Base-by-base conservation (phyloP, 306 rosid genomes). In the Echinosophora koreensis region DNA sequence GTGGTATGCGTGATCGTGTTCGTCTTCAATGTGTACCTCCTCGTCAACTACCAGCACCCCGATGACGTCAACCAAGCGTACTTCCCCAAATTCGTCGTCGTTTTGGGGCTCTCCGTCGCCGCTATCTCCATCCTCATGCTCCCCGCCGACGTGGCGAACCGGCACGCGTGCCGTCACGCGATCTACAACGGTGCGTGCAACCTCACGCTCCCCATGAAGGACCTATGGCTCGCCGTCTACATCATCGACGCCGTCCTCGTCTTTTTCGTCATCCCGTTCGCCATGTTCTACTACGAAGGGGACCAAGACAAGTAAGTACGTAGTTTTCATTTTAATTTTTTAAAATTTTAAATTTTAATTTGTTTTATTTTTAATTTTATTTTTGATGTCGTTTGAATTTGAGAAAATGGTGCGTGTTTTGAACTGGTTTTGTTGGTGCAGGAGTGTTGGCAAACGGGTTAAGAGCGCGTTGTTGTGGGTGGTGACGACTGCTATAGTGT, bases 101-200 rank as follows among this genome's bases (percentile, higher is more conserved):
- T 95, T 86, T 86, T 92, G 27, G 99, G 97, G 0, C 91, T 95
- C 61, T 89, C 99, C 32, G 78, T 92, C 41, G 97, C 99, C 4
- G 95, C 92, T 16, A 95, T 95, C 37, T 95, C 99, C 37, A 95
- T 95, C 8, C 83, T 95, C 57, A 95, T 95, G 99, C 82, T 95
- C 35, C 99, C 99, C 54, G 97, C 99, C n/a, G 97, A 95, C 74
- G 99, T 95, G 14, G 99, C 99, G 0, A 95, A 95, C 62, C 94
- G 99, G 39, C 97, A 92, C 80, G 99, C 99, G 0, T 92, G 99
- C 27, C 90, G 88, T 42, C 90, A 89, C 66, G 88, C 99, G 15
- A 87, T 95, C 51, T 95, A 95, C 76, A 95, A 95, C 17, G 99
- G 99, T 56, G 92, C 99, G 52, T 95, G 99, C 44, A 90, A 83